phyloP scores from a whole-genome alignment of 2,329 filamentous ascomycete genomes.

The Trichoderma sp. region DNA sequence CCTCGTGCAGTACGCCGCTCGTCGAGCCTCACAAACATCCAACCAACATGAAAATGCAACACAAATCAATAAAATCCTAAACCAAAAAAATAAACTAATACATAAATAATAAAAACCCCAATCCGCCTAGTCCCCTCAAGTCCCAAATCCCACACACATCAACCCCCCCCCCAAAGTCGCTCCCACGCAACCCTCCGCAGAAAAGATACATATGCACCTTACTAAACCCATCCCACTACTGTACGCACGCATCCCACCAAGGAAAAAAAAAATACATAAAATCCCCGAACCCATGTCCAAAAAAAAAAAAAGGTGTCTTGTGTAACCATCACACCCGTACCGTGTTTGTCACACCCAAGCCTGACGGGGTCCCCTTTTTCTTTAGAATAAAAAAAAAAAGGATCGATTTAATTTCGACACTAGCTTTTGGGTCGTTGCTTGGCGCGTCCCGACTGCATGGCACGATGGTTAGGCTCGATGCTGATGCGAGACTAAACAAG shows the following conservation, averaged over 20 bases:
- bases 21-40: background rate
- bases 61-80: background rate
- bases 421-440: background rate
- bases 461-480: slow-evolving; percentile 9
- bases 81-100: background rate
- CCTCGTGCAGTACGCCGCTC: background rate
- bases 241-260: background rate
- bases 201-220: background rate
- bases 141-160: background rate
- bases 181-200: background rate
- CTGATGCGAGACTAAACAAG: background rate
- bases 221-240: background rate
- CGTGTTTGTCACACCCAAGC: slow-evolving; percentile 13
- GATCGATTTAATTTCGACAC: background rate
- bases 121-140: background rate
- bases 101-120: background rate
- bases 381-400: no score
- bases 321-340: slow-evolving; percentile 18
- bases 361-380: background rate
- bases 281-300: background rate
- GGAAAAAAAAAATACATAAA: background rate
- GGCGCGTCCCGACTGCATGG: slow-evolving; percentile 14
- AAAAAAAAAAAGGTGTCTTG: background rate
- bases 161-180: background rate
- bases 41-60: background rate